Evolutionary conservation across 1,139 yeast genomes (phyloP).

Genomic region (Pichia norvegensis): DNA sequence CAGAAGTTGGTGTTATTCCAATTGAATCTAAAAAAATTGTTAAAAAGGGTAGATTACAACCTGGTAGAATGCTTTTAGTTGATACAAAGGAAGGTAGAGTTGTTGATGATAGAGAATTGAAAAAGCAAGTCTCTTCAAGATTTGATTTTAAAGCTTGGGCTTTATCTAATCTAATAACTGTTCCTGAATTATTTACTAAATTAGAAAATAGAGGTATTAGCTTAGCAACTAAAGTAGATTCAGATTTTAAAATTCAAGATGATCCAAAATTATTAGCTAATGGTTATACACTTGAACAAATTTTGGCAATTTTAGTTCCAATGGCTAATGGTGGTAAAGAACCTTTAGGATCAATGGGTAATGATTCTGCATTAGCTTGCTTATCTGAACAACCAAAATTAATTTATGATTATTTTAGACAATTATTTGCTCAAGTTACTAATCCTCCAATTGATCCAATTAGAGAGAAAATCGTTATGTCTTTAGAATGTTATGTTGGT

Average conservation of each 20-base stretch:
- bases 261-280: slow-evolving; percentile 83
- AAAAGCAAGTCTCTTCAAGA: slow-evolving; percentile 70
- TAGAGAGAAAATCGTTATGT: slow-evolving; percentile 94
- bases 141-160: slow-evolving; percentile 94
- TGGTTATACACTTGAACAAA: slow-evolving; percentile 90
- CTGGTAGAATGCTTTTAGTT: slow-evolving; percentile 93
- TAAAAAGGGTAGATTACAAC: slow-evolving; percentile 86
- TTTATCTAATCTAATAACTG: slow-evolving; percentile 72
- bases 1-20: slow-evolving; percentile 95
- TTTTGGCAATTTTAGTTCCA: slow-evolving; percentile 75
- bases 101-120: slow-evolving; percentile 87
- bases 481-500: slow-evolving; percentile 92
- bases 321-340: slow-evolving; percentile 92
- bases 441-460: slow-evolving; percentile 99
- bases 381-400: slow-evolving; percentile 87
- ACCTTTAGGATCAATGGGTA: slow-evolving; percentile 97
- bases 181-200: slow-evolving; percentile 64
- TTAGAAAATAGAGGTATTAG: slow-evolving; percentile 43
- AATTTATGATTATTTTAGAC: slow-evolving; percentile 89
- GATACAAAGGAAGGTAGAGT: slow-evolving; percentile 90
- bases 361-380: slow-evolving; percentile 95
- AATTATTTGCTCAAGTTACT: slow-evolving; percentile 95
- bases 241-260: slow-evolving; percentile 48
- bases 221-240: slow-evolving; percentile 29
- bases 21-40: slow-evolving; percentile 76